Percentiles rank a stretch among this genome's conserved stretches.
Evolutionary conservation across 1,284 basidiomycete genomes (phyloP).

Genomic region (Dichomitus squalens): DNA sequence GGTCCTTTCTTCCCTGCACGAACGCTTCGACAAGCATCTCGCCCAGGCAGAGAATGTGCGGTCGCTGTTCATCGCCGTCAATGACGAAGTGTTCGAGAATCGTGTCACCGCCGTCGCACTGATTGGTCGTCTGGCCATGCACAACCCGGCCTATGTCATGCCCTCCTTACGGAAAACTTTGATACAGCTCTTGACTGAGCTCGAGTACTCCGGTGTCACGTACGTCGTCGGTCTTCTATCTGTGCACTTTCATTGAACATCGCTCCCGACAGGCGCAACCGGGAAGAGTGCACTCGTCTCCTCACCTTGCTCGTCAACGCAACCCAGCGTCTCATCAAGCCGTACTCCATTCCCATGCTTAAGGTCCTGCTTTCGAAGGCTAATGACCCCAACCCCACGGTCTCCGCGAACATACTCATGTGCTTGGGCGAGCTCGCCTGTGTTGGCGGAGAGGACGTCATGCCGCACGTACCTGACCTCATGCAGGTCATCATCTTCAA

Average conservation of each 20-base stretch:
- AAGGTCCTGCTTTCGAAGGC: conserved; percentile 90
- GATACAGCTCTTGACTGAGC: conserved; percentile 95
- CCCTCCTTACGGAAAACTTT: conserved; percentile 95
- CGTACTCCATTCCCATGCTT: conserved; percentile 96
- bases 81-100: conserved; percentile 96
- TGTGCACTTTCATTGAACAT: not conserved
- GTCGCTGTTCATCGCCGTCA: conserved; percentile 95
- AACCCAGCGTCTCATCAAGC: conserved; percentile 93
- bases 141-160: conserved; percentile 99
- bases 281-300: conserved; percentile 91
- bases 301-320: conserved; percentile 88
- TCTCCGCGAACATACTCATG: conserved; percentile 92
- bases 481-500: conserved; percentile 91
- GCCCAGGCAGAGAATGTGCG: conserved; percentile 98
- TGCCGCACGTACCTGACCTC: conserved; percentile 82
- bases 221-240: conserved; percentile 35
- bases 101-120: conserved; percentile 89
- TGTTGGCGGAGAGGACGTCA: conserved; percentile 92
- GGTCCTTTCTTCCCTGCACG: conserved; percentile 88
- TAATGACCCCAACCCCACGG: conserved; percentile 82
- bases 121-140: conserved; percentile 92
- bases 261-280: conserved; percentile 58
- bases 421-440: conserved; percentile 94
- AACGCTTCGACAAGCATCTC: conserved; percentile 97
- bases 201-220: conserved; percentile 95